A percentile compares a stretch with the other conserved stretches of the same genome.
phyloP scores from a whole-genome alignment of 2,329 filamentous ascomycete genomes.

The Zymoseptoria pseudotritici region DNA sequence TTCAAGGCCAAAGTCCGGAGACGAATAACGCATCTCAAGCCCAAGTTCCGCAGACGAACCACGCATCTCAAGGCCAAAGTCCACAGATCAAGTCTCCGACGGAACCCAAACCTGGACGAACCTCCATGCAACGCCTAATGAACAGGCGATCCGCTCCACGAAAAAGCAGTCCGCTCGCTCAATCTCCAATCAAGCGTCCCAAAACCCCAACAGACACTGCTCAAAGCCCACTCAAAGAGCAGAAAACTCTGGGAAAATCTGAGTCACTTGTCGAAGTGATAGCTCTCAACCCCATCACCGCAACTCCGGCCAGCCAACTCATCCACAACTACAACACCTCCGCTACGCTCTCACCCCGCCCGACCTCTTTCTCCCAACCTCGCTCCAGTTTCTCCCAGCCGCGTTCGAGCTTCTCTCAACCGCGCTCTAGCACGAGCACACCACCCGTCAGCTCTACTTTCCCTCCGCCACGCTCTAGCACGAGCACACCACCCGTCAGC shows the following conservation, averaged over 20 bases:
- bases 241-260: background rate
- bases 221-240: background rate
- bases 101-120: background rate
- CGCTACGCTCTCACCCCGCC: background rate
- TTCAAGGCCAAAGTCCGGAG: slow-evolving; percentile 8
- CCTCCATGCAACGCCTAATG: background rate
- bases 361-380: background rate
- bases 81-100: slow-evolving; percentile 6
- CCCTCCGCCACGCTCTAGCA: too few relatives aligned
- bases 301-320: background rate
- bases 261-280: background rate
- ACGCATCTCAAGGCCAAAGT: slow-evolving; percentile 7
- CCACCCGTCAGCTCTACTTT: too few relatives aligned
- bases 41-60: slow-evolving; percentile 8
- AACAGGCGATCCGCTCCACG: background rate
- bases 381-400: background rate
- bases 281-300: background rate
- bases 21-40: background rate
- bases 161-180: background rate
- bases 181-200: background rate
- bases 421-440: too few relatives aligned
- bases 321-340: background rate
- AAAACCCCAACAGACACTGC: background rate
- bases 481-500: too few relatives aligned
- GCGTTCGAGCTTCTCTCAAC: too few relatives aligned